phyloP scores from a whole-genome alignment of 805 yeast genomes.

The Ogataea pini region DNA sequence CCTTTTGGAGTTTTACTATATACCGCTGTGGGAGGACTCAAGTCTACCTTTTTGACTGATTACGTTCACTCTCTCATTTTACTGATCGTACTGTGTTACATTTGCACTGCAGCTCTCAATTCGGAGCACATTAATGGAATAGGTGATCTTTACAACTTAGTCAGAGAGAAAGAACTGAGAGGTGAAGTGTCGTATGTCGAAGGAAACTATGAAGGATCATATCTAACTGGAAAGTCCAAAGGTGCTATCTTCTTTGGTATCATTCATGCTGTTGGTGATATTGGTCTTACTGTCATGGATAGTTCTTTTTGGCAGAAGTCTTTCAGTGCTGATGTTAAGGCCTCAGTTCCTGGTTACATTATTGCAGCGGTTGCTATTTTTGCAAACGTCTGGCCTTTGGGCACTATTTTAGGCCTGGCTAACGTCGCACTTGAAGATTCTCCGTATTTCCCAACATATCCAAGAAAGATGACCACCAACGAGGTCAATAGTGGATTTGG shows the following conservation, averaged over 20 bases:
- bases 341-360: constrained; percentile 41
- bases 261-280: constrained; percentile 38
- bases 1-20: constrained; percentile 38
- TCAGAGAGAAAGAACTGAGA: constrained; percentile 18
- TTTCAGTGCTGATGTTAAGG: constrained; percentile 38
- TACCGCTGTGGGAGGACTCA: constrained; percentile 39
- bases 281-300: constrained; percentile 42
- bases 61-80: constrained; percentile 37
- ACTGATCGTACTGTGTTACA: constrained; percentile 33
- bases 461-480: constrained; percentile 31
- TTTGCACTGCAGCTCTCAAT: constrained; percentile 32
- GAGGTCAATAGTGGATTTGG: constrained; percentile 37
- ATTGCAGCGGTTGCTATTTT: constrained; percentile 37
- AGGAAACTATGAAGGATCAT: constrained; percentile 39
- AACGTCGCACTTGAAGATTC: constrained; percentile 32
- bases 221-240: constrained; percentile 39
- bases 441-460: constrained; percentile 37
- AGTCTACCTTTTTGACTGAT: constrained; percentile 38
- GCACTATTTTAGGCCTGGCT: constrained; percentile 39
- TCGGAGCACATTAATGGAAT: constrained; percentile 35
- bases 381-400: constrained; percentile 40
- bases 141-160: constrained; percentile 31
- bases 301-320: constrained; percentile 44
- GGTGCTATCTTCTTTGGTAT: constrained; percentile 39
- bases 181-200: constrained; percentile 27